These are phyloP conservation scores for Coffea humblotiana DNA, from an alignment of 305 asterid genomes.

Conservation along the genomic window DNA sequence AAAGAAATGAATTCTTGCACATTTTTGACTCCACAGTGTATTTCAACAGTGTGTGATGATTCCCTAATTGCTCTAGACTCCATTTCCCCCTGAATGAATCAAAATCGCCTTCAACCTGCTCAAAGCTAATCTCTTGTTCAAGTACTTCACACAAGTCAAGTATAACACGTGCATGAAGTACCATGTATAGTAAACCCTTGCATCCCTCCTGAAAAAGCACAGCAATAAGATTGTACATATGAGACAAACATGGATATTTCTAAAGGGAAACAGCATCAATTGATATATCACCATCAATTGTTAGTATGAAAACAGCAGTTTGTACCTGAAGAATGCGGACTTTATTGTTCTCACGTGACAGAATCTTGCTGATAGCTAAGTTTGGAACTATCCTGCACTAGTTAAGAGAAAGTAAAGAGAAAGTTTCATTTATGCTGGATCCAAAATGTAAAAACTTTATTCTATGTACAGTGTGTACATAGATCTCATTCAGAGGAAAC, in stretches of 20 bases:
- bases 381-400: slow-evolving; percentile 91
- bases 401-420: slow-evolving; percentile 12
- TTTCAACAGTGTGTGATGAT: slow-evolving; percentile 82
- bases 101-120: slow-evolving; percentile 94
- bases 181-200: slow-evolving; percentile 94
- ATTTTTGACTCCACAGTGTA: slow-evolving; percentile 93
- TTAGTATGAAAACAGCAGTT: neutral
- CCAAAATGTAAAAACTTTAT: neutral
- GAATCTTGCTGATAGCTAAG: slow-evolving; percentile 91
- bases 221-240: slow-evolving; percentile 15
- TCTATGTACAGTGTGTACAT: neutral
- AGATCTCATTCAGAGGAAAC: neutral
- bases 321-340: slow-evolving; percentile 92
- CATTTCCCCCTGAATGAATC: slow-evolving; percentile 86
- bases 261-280: neutral
- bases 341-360: slow-evolving; percentile 83
- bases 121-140: slow-evolving; percentile 82
- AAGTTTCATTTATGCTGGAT: neutral
- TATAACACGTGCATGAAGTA: slow-evolving; percentile 93
- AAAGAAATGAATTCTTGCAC: slow-evolving; percentile 87
- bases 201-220: slow-evolving; percentile 79
- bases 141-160: slow-evolving; percentile 79
- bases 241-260: neutral
- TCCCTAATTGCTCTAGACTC: slow-evolving; percentile 88
- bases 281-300: neutral